Base-by-base conservation (phyloP, 805 yeast species). In the Ogataea pini region DNA sequence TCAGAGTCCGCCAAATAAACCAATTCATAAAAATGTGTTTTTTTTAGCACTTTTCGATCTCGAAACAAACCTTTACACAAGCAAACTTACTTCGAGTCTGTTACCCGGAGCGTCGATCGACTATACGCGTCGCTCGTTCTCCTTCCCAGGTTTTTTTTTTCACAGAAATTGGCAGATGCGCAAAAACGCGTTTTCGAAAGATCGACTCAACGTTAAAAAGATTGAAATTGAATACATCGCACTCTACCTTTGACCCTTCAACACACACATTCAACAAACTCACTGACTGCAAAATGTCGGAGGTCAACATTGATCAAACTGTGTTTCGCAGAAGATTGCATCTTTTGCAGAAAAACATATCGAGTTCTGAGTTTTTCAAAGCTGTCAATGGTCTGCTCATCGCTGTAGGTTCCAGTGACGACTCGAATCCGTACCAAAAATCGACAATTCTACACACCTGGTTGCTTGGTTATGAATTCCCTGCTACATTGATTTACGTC, bases 401-500 rank as follows among this genome's bases (percentile, higher is more conserved):
- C 39, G 80, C 88, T 12, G 85, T 86, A 40, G 98, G 97, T 10
- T 86, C 96, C 7, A 74, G 88, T 37, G 90, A 89, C 63, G 94
- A 87, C 51, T 92, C 86, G 55, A 86, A 89, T 64, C 95, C 96
- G 41, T 90, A 89, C 68, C 89, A 86, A 63, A 89, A 89, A 68
- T 85, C 96, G 10, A 83, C 96, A 1, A 84, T 86, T 38, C 69
- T 91, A 40, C 97, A 91, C 65, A 86, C 83, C 44, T 92, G 98
- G 98, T 72, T 92, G 46, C 71, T 92, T 42, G 96, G 97, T 3
- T 92, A 91, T 65, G 98, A 94, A 65, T 92, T 92, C 63, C 95
- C 96, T n/a, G 94, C 94, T 43, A 90, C 97, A 1, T 82, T 83
- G 25, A 69, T 92, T 45, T 80, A 77, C 43, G 70, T 91, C 49